Conservation (phyloP, 805 yeast genomes). For the Yarrowia alimentaria region DNA sequence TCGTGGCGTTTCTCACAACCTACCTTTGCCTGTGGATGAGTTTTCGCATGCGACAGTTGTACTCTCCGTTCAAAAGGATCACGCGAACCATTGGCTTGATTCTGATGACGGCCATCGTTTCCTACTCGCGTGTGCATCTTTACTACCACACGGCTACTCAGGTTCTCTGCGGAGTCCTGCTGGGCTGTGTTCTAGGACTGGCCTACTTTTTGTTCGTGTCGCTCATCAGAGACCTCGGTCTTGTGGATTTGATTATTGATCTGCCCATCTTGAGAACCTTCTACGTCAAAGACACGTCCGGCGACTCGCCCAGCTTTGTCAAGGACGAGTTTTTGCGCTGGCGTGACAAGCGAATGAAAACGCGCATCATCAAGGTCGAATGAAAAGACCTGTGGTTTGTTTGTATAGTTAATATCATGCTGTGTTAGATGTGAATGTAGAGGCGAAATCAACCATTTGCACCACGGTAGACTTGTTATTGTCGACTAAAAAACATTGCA, state of each 20-base stretch:
- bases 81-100: constrained; percentile 34
- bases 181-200: constrained; percentile 63
- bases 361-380: constrained; percentile 21
- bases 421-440: background rate
- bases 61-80: constrained; percentile 34
- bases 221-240: constrained; percentile 61
- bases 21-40: constrained; percentile 40
- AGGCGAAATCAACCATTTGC: background rate
- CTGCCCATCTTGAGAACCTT: constrained; percentile 52
- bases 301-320: constrained; percentile 38
- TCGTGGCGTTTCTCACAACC: constrained; percentile 74
- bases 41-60: constrained; percentile 36
- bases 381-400: constrained; percentile 10
- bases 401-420: constrained; percentile 21
- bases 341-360: constrained; percentile 34
- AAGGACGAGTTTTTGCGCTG: constrained; percentile 38
- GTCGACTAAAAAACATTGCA: too few relatives aligned
- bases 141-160: constrained; percentile 74
- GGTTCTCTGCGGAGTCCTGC: constrained; percentile 64
- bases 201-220: constrained; percentile 54
- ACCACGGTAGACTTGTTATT: too few relatives aligned
- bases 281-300: constrained; percentile 43
- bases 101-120: constrained; percentile 46
- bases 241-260: constrained; percentile 61
- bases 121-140: constrained; percentile 71